Percentiles rank a stretch among this genome's conserved stretches.
Conservation (phyloP, 768 basidiomycete species). For the Rhodotorula diobovata region DNA sequence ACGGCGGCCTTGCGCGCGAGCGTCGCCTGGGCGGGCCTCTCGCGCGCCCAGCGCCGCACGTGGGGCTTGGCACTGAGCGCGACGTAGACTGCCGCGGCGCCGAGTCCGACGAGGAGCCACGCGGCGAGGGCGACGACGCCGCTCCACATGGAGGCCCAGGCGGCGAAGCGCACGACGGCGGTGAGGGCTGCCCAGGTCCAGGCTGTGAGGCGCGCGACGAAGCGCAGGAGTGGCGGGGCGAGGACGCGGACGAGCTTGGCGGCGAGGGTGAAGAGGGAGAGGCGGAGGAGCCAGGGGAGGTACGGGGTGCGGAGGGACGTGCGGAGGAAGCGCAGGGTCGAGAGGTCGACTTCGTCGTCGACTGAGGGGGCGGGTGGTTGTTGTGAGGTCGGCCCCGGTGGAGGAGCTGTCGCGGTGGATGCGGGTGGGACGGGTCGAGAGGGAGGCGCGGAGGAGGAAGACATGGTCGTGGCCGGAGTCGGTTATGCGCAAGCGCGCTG, state of each 20-base stretch:
- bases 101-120: slow-evolving; percentile 10
- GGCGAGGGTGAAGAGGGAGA: slow-evolving; percentile 9
- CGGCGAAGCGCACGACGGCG: neutral
- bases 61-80: neutral
- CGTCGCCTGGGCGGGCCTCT: neutral
- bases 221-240: neutral
- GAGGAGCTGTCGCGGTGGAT: neutral
- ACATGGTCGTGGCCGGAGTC: neutral
- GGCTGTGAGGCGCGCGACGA: neutral
- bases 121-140: slow-evolving; percentile 6
- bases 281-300: slow-evolving; percentile 17
- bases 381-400: neutral
- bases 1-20: neutral
- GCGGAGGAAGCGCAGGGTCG: slow-evolving; percentile 17
- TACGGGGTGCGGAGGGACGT: slow-evolving; percentile 4
- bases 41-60: neutral
- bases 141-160: neutral
- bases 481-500: too few species aligned
- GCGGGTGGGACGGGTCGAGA: neutral
- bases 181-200: neutral
- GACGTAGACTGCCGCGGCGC: neutral
- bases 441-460: neutral
- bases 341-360: slow-evolving; percentile 18
- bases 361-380: neutral
- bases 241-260: slow-evolving; percentile 8